phyloP scores from a whole-genome alignment of 257 asterid species.

The Solanum tarijense region DNA sequence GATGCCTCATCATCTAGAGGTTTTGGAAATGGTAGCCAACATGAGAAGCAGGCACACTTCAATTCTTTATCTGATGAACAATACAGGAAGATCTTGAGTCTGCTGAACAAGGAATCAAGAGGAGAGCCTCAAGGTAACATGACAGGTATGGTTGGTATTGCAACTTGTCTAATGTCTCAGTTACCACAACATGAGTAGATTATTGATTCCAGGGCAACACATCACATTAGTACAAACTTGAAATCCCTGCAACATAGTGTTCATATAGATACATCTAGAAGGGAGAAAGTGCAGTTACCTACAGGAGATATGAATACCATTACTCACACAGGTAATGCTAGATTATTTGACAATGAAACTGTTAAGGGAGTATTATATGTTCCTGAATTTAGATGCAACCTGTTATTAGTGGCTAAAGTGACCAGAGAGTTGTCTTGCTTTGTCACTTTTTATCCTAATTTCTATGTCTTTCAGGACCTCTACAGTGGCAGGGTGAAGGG shows the following conservation, averaged over 20 bases:
- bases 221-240: too few relatives aligned
- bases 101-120: not conserved
- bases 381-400: too few relatives aligned
- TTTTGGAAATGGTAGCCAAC: too few relatives aligned
- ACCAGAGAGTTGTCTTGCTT: not conserved
- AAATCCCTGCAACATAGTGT: not conserved
- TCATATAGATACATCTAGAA: too few relatives aligned
- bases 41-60: not conserved
- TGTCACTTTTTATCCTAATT: not conserved
- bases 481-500: not conserved
- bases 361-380: too few relatives aligned
- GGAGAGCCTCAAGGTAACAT: not conserved
- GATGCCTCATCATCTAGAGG: not conserved
- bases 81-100: too few relatives aligned
- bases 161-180: not conserved
- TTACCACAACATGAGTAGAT: not conserved
- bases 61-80: not conserved
- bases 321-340: not conserved
- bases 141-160: not conserved
- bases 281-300: too few relatives aligned
- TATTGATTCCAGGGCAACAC: not conserved
- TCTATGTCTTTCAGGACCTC: not conserved
- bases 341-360: not conserved
- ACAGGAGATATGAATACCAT: not conserved
- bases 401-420: not conserved